These are phyloP conservation scores for Xerocomellus intermedius DNA, from an alignment of 768 basidiomycete species.

Conservation along the genomic window DNA sequence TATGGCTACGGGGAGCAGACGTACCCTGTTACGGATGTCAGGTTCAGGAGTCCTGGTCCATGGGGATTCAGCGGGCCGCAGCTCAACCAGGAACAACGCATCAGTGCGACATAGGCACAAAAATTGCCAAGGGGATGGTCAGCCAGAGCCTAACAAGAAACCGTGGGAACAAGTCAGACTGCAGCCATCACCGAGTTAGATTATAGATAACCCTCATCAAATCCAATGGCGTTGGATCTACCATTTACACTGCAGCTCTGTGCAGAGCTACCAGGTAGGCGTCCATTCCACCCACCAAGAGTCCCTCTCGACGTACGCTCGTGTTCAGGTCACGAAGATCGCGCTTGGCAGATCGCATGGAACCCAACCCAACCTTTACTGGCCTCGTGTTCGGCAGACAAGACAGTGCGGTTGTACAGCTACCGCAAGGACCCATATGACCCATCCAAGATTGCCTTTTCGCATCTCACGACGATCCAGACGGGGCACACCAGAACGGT, in stretches of 20 bases:
- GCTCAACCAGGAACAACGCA: too few species aligned
- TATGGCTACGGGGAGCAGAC: background rate
- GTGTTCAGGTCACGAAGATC: constrained; percentile 67
- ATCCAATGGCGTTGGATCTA: constrained; percentile 19
- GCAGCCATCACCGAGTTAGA: too few species aligned
- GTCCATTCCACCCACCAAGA: background rate
- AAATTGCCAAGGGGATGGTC: too few species aligned
- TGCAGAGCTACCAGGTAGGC: constrained; percentile 27
- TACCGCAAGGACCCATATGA: constrained; percentile 43
- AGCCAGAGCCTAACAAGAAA: too few species aligned
- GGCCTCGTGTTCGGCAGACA: constrained; percentile 94
- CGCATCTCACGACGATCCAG: constrained; percentile 60
- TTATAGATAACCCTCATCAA: background rate
- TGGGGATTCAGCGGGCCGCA: too few species aligned
- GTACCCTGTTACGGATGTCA: background rate
- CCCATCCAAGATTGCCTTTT: constrained; percentile 36
- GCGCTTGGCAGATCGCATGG: constrained; percentile 89
- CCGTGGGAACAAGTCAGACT: too few species aligned
- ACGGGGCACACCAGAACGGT: constrained; percentile 91
- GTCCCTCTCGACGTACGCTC: background rate
- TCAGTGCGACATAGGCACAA: too few species aligned
- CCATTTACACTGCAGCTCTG: constrained; percentile 19
- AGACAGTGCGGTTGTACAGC: constrained; percentile 80
- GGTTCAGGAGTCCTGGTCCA: too few species aligned
- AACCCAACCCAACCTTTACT: constrained; percentile 78